Evolutionary conservation across 2,329 filamentous ascomycete genomes (phyloP).

Genomic region (Scopulariopsis brevicaulis): DNA sequence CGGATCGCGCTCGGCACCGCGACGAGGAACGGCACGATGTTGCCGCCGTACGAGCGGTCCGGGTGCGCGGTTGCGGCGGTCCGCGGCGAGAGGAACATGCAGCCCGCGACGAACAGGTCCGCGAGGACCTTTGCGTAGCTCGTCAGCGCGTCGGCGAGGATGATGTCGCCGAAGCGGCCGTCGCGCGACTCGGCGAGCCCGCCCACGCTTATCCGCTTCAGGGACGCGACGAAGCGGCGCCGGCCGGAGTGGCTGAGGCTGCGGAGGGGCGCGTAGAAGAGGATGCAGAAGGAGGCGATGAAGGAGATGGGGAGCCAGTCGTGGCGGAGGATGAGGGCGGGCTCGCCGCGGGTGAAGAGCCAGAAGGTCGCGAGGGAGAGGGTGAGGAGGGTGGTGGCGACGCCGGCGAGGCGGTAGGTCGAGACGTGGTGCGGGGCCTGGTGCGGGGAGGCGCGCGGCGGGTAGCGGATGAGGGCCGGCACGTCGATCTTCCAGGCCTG

Average conservation of each 20-base stretch:
- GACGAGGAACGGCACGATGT: constrained; percentile 74
- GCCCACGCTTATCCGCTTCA: constrained; percentile 71
- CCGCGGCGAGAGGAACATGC: constrained; percentile 73
- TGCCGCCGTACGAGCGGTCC: constrained; percentile 71
- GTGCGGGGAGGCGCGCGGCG: constrained; percentile 56
- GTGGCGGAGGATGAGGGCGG: constrained; percentile 60
- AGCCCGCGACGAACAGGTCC: constrained; percentile 78
- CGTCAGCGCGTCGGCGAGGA: constrained; percentile 88
- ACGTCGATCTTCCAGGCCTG: constrained; percentile 74
- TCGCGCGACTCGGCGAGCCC: constrained; percentile 78
- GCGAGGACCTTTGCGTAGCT: constrained; percentile 89
- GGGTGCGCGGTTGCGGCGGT: constrained; percentile 70
- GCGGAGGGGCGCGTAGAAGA: constrained; percentile 64
- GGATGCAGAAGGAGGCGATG: constrained; percentile 57
- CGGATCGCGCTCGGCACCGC: constrained; percentile 76
- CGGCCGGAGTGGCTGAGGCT: constrained; percentile 59
- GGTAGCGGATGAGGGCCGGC: constrained; percentile 76
- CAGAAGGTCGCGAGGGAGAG: constrained; percentile 74
- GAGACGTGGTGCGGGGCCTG: constrained; percentile 69
- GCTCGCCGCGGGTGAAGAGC: constrained; percentile 61
- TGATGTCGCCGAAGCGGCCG: constrained; percentile 82
- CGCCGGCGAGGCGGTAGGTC: constrained; percentile 73
- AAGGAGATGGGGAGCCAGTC: constrained; percentile 82
- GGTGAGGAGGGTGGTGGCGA: constrained; percentile 60
- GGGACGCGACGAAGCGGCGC: constrained; percentile 60